phyloP scores from a whole-genome alignment of 345 rosid genomes.

The Camelina sativa region DNA sequence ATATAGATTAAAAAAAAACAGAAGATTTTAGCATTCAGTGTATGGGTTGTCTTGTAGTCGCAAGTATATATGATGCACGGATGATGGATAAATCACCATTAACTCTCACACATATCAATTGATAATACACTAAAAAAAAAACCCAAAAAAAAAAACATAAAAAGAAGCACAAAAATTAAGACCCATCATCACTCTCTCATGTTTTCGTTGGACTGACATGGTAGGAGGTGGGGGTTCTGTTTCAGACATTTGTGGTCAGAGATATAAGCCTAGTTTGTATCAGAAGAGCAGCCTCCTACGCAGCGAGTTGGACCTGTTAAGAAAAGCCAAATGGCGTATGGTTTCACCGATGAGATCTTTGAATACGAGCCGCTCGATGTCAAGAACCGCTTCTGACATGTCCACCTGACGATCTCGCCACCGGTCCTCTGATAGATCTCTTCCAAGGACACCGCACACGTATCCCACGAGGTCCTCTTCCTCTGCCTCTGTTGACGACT shows the following conservation, averaged over 20 bases:
- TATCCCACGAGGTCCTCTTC: slow-evolving; percentile 57
- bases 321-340: slow-evolving; percentile 63
- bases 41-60: no score
- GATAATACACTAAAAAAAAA: neutral
- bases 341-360: slow-evolving; percentile 88
- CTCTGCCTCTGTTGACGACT: slow-evolving; percentile 17
- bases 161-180: slow-evolving; percentile 22
- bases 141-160: no score
- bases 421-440: slow-evolving; percentile 75
- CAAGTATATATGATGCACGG: neutral
- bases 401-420: slow-evolving; percentile 73
- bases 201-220: slow-evolving; percentile 6
- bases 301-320: slow-evolving; percentile 41
- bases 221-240: neutral
- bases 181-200: slow-evolving; percentile 19
- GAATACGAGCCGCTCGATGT: slow-evolving; percentile 77
- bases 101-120: slow-evolving; percentile 23
- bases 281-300: slow-evolving; percentile 79
- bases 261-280: slow-evolving; percentile 25
- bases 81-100: neutral
- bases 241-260: slow-evolving; percentile 8
- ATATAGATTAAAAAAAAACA: no score
- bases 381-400: slow-evolving; percentile 75
- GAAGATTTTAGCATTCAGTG: no score
- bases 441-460: slow-evolving; percentile 71